Base-by-base conservation (phyloP, 345 rosid species). In the Eucalyptus lansdowneana region DNA sequence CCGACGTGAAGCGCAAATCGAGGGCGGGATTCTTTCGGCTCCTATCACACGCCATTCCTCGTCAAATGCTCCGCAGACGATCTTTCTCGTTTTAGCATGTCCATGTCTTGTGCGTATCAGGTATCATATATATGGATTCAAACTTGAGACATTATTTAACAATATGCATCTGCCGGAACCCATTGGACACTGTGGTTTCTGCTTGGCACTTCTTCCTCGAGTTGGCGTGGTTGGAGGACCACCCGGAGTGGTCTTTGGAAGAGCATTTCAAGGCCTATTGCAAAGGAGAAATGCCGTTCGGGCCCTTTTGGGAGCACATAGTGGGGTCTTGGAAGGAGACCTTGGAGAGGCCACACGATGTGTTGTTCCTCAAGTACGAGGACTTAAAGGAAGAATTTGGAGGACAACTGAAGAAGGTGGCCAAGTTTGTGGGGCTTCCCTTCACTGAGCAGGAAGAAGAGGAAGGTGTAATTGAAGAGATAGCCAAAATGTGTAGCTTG, bases 171-270 rank as follows among this genome's bases (percentile, higher is more conserved):
- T 65, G 22, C 1, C 42, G 80, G 3, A 31, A 67, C 22, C 80
- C 80, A 8, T 31, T 67, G 42, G 42, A 67, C 6, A 31, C 6
- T 2, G 12, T 67, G 22, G 42, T 67, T 15, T 67, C 80, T 11
- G 17, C 80, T 15, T 67, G 80, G 80, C 22, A 67, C 80, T 67
- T 67, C 42, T 31, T 15, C 0, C 2, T 67, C 11, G 11, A 4
- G 22, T 1, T 0, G 6, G 80, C 42, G 2, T 1, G 6, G 6
- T 31, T 11, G 1, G 22, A 8, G 11, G 5, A 16, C 40, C 80
- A 67, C 1, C 80, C 24, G 0, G 80, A 31, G 3, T 31, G 42
- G 80, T 67, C 80, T 2, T 16, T 67, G 22, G 80, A 67, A 31
- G 80, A 67, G 80, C 80, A 67, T 31, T 67, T 67, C 6, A 11